Conservation (phyloP, 2,329 filamentous ascomycete genomes). For the Phaeosphaeria sp. region DNA sequence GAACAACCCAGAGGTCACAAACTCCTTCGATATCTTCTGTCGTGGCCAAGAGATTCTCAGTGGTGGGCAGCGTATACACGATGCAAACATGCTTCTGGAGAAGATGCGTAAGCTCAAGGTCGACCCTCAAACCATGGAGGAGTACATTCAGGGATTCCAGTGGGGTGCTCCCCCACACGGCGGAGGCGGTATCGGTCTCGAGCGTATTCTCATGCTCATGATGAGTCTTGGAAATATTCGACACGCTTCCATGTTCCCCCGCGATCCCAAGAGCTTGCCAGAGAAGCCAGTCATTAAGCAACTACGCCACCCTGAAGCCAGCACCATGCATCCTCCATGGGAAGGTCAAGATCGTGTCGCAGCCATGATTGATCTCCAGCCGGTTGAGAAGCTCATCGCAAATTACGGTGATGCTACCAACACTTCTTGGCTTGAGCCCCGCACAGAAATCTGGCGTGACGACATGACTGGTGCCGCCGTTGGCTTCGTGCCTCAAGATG, state of each 20-base stretch:
- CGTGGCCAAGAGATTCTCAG: slow-evolving; percentile 92
- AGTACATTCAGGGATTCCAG: slow-evolving; percentile 88
- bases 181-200: slow-evolving; percentile 86
- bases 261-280: slow-evolving; percentile 87
- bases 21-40: slow-evolving; percentile 95
- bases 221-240: slow-evolving; percentile 88
- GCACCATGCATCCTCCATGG: slow-evolving; percentile 76
- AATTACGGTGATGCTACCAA: slow-evolving; percentile 96
- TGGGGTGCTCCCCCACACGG: slow-evolving; percentile 89
- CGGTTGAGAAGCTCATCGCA: slow-evolving; percentile 85
- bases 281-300: slow-evolving; percentile 65
- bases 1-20: slow-evolving; percentile 74
- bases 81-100: slow-evolving; percentile 73
- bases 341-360: slow-evolving; percentile 56
- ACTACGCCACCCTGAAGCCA: slow-evolving; percentile 86
- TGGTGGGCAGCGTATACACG: slow-evolving; percentile 91
- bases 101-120: slow-evolving; percentile 80
- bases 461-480: slow-evolving; percentile 79
- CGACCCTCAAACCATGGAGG: slow-evolving; percentile 81
- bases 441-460: slow-evolving; percentile 88
- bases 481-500: slow-evolving; percentile 78
- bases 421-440: slow-evolving; percentile 90
- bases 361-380: slow-evolving; percentile 66
- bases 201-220: slow-evolving; percentile 86
- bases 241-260: slow-evolving; percentile 83